Base-by-base conservation (phyloP, 345 rosid genomes). In the Crucihimalaya himalaica region DNA sequence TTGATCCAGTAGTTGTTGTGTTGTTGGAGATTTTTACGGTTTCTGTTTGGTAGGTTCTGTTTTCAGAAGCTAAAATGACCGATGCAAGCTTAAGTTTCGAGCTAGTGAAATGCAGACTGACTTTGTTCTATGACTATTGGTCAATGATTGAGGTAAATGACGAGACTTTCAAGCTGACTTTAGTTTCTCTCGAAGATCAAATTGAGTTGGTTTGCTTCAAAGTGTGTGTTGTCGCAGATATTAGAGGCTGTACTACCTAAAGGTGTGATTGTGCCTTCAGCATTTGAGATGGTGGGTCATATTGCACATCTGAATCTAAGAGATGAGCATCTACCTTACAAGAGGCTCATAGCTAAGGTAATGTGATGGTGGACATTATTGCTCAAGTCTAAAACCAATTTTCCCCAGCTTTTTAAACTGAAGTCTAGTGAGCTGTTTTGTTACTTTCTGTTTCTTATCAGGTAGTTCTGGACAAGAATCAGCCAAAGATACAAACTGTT, bases 211-310 rank as follows among this genome's bases (percentile, higher is more conserved):
- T 83, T 86, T 71, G 83, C 81, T 40, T 60, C 82, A 64, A 86
- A 87, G 86, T 88, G 82, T 78, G 63, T 66, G 54, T 72, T 50
- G 4, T 60, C 78, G 78, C 87, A 94, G 97, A 68, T 94, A 58
- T 87, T 94, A 86, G 96, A 88, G 83, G 87, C 86, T 66, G 64
- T 94, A 78, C 79, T 94, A 1, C 97, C 98, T 2, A 76, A 84
- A 29, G 91, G 86, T 81, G 70, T 83, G 84, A 77, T 88, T 56
- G 57, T 86, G 68, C 97, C 97, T 72, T 89, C 97, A n/a, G 85
- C 97, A 65, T 94, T 94, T 87, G 96, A 89, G 77, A 86, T 86
- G 66, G 86, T 89, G 27, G 97, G 98, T 48, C 97, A 89, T 67
- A 87, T 91, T 72, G 97, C 91, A 8, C 98, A 94, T 66, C 77